Conservation (phyloP, 2,329 filamentous ascomycete genomes). For the Cercospora berteroae region DNA sequence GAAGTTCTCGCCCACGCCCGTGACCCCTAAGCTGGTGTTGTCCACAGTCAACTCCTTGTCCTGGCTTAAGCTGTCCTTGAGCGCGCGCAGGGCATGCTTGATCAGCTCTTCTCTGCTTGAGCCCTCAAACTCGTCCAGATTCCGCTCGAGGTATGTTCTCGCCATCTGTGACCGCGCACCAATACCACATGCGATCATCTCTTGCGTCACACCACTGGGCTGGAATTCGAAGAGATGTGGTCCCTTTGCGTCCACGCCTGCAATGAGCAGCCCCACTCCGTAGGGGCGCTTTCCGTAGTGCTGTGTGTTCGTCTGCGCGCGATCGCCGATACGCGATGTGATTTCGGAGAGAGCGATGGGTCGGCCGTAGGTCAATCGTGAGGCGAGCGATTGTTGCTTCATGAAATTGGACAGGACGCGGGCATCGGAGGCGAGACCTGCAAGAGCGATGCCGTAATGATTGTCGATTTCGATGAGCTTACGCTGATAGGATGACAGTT, state of each 20-base stretch:
- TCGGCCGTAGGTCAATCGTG: slow-evolving; percentile 92
- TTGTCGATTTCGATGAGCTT: slow-evolving; percentile 97
- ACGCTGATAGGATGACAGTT: slow-evolving; percentile 99
- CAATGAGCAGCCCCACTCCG: slow-evolving; percentile 87
- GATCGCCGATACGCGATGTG: slow-evolving; percentile 88
- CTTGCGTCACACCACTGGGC: slow-evolving; percentile 90
- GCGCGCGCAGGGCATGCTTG: slow-evolving; percentile 80
- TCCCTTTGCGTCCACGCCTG: slow-evolving; percentile 88
- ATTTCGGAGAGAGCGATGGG: slow-evolving; percentile 87
- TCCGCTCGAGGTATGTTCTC: slow-evolving; percentile 89
- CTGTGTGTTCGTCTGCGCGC: slow-evolving; percentile 96
- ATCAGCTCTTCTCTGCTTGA: slow-evolving; percentile 81
- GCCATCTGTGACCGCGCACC: slow-evolving; percentile 97
- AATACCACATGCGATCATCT: slow-evolving; percentile 96
- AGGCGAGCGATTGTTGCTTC: slow-evolving; percentile 97
- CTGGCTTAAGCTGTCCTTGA: slow-evolving; percentile 94
- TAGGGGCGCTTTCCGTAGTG: slow-evolving; percentile 96
- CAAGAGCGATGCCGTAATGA: slow-evolving; percentile 92
- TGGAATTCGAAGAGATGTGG: slow-evolving; percentile 99
- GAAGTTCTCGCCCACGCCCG: slow-evolving; percentile 85
- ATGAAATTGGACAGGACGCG: slow-evolving; percentile 99
- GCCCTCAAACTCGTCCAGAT: slow-evolving; percentile 77
- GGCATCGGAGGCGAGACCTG: slow-evolving; percentile 93
- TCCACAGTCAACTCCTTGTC: slow-evolving; percentile 97
- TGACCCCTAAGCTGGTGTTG: slow-evolving; percentile 88